These are phyloP conservation scores for Rhododendron vialii DNA, from an alignment of 148 eudicot genomes.

Conservation along the genomic window DNA sequence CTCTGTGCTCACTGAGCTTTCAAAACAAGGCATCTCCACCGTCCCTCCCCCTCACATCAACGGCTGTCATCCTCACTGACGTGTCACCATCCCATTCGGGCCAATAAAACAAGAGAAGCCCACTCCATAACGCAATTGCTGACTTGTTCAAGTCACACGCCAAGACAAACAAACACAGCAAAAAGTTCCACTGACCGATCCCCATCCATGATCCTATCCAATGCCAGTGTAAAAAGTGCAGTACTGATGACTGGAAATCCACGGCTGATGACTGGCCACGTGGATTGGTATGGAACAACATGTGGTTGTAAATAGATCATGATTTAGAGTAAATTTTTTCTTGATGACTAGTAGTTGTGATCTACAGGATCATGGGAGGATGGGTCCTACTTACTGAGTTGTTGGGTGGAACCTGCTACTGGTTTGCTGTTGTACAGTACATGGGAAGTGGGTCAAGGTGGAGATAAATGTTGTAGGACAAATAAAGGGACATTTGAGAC, in stretches of 20 bases:
- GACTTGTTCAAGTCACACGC: not conserved
- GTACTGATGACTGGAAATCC: not conserved
- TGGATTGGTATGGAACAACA: conserved; percentile 1
- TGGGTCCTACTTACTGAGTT: not conserved
- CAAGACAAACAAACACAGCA: conserved; percentile 1
- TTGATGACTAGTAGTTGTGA: not conserved
- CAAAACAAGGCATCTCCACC: conserved; percentile 62
- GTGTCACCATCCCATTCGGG: not conserved
- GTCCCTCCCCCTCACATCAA: conserved; percentile 38
- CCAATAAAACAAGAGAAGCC: not conserved
- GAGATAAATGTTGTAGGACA: not conserved
- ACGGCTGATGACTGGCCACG: conserved; percentile 27
- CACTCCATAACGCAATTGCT: not conserved
- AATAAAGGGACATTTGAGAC: not conserved
- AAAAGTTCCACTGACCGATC: not conserved
- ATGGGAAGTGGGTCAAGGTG: not conserved
- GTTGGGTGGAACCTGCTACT: not conserved
- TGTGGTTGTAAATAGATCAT: conserved; percentile 34
- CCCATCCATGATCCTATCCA: not conserved
- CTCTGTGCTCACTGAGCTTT: conserved; percentile 62
- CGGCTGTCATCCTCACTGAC: conserved; percentile 28
- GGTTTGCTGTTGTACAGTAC: not conserved
- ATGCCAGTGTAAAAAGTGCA: not conserved
- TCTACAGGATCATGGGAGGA: not conserved
- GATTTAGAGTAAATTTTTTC: not conserved